These are phyloP conservation scores for Cochlearia excelsa DNA, from an alignment of 345 rosid species.

Conservation along the genomic window DNA sequence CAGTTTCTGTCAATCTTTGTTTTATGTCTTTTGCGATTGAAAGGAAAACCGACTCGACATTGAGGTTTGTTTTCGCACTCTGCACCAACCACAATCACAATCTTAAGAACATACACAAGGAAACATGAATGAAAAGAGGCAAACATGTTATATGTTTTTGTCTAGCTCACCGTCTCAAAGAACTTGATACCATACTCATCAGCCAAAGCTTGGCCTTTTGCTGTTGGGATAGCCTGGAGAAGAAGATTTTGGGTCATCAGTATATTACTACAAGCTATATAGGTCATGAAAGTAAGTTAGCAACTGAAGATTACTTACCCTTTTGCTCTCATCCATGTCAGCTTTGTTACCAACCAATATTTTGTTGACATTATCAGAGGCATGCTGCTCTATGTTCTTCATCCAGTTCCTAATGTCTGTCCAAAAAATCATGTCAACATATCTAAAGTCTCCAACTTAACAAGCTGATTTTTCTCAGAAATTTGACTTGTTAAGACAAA, in stretches of 20 bases:
- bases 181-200: conserved; percentile 59
- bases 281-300: neutral
- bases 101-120: neutral
- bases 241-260: neutral
- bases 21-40: conserved; percentile 58
- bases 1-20: conserved; percentile 50
- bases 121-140: too few species aligned
- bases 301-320: conserved; percentile 44
- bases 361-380: conserved; percentile 59
- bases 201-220: conserved; percentile 57
- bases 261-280: neutral
- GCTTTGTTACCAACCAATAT: conserved; percentile 70
- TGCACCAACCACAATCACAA: conserved; percentile 31
- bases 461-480: neutral
- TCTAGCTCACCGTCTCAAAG: conserved; percentile 53
- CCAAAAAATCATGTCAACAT: conserved; percentile 1
- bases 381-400: conserved; percentile 65
- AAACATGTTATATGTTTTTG: neutral
- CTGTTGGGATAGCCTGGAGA: conserved; percentile 53
- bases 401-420: conserved; percentile 92
- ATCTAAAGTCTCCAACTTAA: neutral
- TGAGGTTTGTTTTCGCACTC: conserved; percentile 58
- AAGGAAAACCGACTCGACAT: conserved; percentile 59
- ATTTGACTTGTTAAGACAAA: neutral
- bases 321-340: conserved; percentile 75